phyloP scores from a whole-genome alignment of 345 rosid species.

The Bruguiera gymnorhiza region DNA sequence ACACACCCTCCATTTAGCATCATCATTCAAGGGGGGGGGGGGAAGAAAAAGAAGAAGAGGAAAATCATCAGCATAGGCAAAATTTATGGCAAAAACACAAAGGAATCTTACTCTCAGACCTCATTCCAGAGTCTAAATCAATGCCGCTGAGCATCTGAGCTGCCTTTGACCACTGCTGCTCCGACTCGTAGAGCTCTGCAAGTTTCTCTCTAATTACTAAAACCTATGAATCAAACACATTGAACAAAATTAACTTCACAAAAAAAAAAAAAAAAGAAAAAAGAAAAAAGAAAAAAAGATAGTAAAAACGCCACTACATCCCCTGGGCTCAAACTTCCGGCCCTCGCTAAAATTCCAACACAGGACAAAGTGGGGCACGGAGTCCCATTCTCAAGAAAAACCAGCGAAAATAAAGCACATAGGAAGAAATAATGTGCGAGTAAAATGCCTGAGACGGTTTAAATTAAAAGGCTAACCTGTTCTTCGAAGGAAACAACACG shows the following conservation, averaged over 20 bases:
- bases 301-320: not conserved
- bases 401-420: no score
- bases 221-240: conserved; percentile 42
- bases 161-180: conserved; percentile 93
- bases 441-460: not conserved
- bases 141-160: conserved; percentile 99
- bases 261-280: no score
- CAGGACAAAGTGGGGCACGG: not conserved
- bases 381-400: no score
- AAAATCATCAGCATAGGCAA: conserved; percentile 1
- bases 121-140: conserved; percentile 93
- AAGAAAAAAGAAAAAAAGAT: not conserved
- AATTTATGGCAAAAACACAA: not conserved
- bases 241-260: not conserved
- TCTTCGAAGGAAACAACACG: conserved; percentile 97
- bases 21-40: not conserved
- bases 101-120: conserved; percentile 43
- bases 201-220: conserved; percentile 91
- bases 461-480: conserved; percentile 51
- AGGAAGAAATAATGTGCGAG: no score
- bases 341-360: not conserved
- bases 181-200: conserved; percentile 85
- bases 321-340: no score
- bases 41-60: conserved; percentile 4
- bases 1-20: not conserved